Evolutionary conservation across 2,329 filamentous ascomycete genomes (phyloP), one percentile per base, ranked within the genome.

Genomic region (Pezicula rhizophila): DNA sequence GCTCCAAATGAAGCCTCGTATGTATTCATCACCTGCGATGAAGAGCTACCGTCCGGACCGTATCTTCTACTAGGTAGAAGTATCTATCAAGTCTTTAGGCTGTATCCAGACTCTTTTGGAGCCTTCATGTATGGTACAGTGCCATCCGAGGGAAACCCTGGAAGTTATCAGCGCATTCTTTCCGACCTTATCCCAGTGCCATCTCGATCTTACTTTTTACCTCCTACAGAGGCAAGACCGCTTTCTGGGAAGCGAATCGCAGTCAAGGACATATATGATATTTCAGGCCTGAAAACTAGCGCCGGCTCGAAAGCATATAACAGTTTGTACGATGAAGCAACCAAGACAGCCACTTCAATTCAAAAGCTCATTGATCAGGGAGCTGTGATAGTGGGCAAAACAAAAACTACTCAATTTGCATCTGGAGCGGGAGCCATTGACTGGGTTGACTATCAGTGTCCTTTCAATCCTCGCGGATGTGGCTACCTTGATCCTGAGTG

Each of bases 251-350:
- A 80, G 8, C 73, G 81, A 5, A 64, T 85, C 1, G 80, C 74
- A 0, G 71, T 84, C 45, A 85, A 85, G 63, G 81, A 85, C 50
- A 78, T 82, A 41, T 81, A 74, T 57, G 70, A 80, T 52, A 62
- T 84, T 34, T 68, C 71, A 18, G 82, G 81, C 2, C 63, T 82
- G 0, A 69, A 68, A 11, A 82, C 78, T 0, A 72, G 71, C 1
- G 68, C 76, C 25, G 82, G 80, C 0, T 82, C 79, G 45, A 68
- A 75, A 33, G 74, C 78, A 1, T 85, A 76, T 70, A 72, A 73
- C 17, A 65, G 71, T 23, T 60, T 84, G 2, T 74, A 79, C 44
- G 64, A 67, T 0, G 58, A 69, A 8, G 67, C 70, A 0, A 68
- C 62, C 1, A 59, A 56, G 3, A 82, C 76, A 1, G 75, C 77